These are phyloP conservation scores for Phytopythium ostracodes DNA, from an alignment of 352 stramenopile species.

Conservation along the genomic window DNA sequence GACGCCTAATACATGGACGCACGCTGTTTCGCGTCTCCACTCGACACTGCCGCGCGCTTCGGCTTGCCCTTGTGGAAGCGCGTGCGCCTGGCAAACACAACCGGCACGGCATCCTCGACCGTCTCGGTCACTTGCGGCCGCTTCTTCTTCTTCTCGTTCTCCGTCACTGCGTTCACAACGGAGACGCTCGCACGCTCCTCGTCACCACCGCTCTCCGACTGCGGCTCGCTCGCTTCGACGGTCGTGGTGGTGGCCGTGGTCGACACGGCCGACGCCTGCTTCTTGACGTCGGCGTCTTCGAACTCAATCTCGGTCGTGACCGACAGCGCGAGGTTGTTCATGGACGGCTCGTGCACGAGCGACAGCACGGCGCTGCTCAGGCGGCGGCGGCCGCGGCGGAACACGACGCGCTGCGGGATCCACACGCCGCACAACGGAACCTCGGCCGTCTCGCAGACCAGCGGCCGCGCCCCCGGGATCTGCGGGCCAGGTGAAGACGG, in stretches of 20 bases:
- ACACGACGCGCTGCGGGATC: conserved; percentile 31
- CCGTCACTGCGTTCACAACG: neutral
- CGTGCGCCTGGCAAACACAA: conserved; percentile 28
- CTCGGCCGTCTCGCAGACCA: conserved; percentile 6
- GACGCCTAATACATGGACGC: conserved; percentile 2
- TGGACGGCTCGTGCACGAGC: conserved; percentile 24
- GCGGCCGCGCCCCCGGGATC: neutral
- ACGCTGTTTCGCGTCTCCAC: neutral
- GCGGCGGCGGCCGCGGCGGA: conserved; percentile 25
- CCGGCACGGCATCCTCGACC: conserved; percentile 15
- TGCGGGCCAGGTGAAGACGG: neutral
- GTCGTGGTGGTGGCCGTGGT: conserved; percentile 7
- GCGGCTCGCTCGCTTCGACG: conserved; percentile 3
- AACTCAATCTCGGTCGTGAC: conserved; percentile 11
- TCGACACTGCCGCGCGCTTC: conserved; percentile 5
- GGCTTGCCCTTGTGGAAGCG: conserved; percentile 24
- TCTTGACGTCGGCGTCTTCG: conserved; percentile 3
- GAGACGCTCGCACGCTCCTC: neutral
- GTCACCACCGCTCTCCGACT: neutral
- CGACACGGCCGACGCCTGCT: neutral
- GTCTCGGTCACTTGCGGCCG: conserved; percentile 1
- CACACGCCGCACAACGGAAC: conserved; percentile 20
- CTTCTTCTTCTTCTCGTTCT: neutral
- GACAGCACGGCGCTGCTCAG: conserved; percentile 18
- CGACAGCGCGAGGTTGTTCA: conserved; percentile 7